phyloP scores from a whole-genome alignment of 2,329 filamentous ascomycete genomes.

The Cadophora malorum region DNA sequence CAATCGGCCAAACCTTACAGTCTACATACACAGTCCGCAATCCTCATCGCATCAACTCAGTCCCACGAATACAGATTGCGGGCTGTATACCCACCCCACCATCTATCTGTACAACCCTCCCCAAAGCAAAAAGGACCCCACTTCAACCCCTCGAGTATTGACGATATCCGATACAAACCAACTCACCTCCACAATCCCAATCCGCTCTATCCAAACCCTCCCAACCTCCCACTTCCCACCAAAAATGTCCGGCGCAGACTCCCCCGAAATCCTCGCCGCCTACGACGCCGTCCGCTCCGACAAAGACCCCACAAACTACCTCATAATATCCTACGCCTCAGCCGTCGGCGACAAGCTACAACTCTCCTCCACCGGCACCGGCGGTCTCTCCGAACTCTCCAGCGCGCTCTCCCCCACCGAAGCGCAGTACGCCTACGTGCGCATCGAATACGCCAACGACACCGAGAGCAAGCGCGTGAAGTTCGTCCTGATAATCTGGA shows the following conservation, averaged over 20 bases:
- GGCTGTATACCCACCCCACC: neutral
- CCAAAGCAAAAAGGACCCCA: conserved; percentile 5
- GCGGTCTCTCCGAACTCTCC: conserved; percentile 66
- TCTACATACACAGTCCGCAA: conserved; percentile 23
- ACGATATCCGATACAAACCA: neutral
- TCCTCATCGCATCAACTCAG: conserved; percentile 1
- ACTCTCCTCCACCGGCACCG: conserved; percentile 63
- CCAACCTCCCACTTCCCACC: conserved; percentile 16
- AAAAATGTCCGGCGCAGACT: conserved; percentile 61
- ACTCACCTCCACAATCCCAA: too few relatives aligned
- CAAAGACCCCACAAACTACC: conserved; percentile 70
- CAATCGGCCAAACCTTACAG: neutral
- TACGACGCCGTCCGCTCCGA: conserved; percentile 72
- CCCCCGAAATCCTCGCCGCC: conserved; percentile 65
- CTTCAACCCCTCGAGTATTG: conserved; percentile 20
- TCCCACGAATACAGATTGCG: conserved; percentile 16
- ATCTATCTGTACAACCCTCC: neutral
- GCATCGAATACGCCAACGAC: conserved; percentile 74
- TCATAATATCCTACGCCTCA: conserved; percentile 66
- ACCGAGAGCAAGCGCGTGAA: conserved; percentile 72
- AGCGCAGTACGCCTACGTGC: conserved; percentile 49
- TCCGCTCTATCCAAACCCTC: too few relatives aligned
- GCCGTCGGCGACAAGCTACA: conserved; percentile 61
- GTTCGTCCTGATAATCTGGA: conserved; percentile 72
- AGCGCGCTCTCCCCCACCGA: conserved; percentile 55